Evolutionary conservation across 2,329 filamentous ascomycete species (phyloP), one percentile per base, ranked within the genome.

Genomic region (Alternaria sp.): DNA sequence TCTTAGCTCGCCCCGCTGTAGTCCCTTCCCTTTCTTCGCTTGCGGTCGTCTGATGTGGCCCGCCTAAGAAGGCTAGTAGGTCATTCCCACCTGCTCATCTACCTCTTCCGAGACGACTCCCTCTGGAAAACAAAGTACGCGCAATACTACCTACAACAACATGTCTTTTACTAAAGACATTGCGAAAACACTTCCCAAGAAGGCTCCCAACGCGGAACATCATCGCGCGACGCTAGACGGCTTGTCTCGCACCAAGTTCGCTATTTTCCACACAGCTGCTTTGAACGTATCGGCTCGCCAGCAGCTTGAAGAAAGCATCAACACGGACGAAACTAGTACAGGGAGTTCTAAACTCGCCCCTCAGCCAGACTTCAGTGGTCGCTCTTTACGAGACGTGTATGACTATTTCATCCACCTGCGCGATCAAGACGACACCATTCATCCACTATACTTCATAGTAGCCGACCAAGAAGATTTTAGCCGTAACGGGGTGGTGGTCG

Each of bases 361-460:
- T 8, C 53, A 48, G 43, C 43, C 43, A 49, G 53, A 55, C 16
- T 48, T 55, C 43, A 55, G 53, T 30, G 34, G 44, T 28, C 43
- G 53, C 30, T 49, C 43, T 12, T 22, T 55, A 22, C 53, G 53
- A 55, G 53, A 55, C 44, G 53, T 55, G 10, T 55, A 55, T 7
- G 14, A 55, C 53, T 55, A 40, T 30, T 44, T 48, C 34, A 55
- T 55, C 22, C 41, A 46, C 12, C 12, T 55, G 22, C 53, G 53
- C 43, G 53, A 55, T 25, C 40, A 49, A 25, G 43, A 48, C 28
- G 53, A 55, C n/a, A 48, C 28, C 14, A 55, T 55, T 40, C 53
- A 55, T 38, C 41, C 53, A 32, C 41, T 55, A 12, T 55, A 38
- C 43, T 55, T 49, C 41, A 55, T 55, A 10, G 53, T 55, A 55